Base-by-base conservation (phyloP, 23 red algal species). In the Agarophyton chilense region DNA sequence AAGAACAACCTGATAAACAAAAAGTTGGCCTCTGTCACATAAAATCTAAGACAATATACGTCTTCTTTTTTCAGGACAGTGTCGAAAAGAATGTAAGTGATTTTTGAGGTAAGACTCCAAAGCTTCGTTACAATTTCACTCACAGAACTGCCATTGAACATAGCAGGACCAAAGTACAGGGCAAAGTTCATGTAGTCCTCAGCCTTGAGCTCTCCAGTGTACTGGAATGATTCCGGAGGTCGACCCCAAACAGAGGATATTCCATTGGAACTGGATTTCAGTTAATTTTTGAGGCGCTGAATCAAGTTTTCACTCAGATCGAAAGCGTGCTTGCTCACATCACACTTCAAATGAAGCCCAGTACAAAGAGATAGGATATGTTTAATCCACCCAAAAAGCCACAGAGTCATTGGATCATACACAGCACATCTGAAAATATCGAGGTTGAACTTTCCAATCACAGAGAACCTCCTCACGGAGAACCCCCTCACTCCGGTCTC, bases 361-460 rank as follows among this genome's bases (percentile, higher is more conserved):
- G 36, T 54, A 36, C 4, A 42, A 8, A 78, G 46, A 11, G 45
- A 2, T 1, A 78, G 1, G 44, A 78, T n/a, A 56, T 78, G 46
- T 45, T 78, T 78, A n/a, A n/a, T n/a, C n/a, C n/a, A n/a, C n/a
- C n/a, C n/a, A n/a, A n/a, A n/a, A n/a, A n/a, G n/a, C n/a, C n/a
- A n/a, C n/a, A n/a, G n/a, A n/a, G 51, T 41, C 73, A 78, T 78
- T 6, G 73, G 73, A 25, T 78, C 73, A 39, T 78, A 78, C 0
- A 21, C 43, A 19, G 51, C 45, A 52, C 46, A n/a, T 25, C 31
- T 32, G 7, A 78, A 3, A 33, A 78, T 44, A 46, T 78, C 73
- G 3, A 78, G 10, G 1, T 14, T 10, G 31, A 78, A 45, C 2
- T 56, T 78, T 32, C 11, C 24, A 4, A 54, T 5, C 6, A 78